phyloP scores from a whole-genome alignment of 2,329 filamentous ascomycete species.

The Ophiostoma sp. region DNA sequence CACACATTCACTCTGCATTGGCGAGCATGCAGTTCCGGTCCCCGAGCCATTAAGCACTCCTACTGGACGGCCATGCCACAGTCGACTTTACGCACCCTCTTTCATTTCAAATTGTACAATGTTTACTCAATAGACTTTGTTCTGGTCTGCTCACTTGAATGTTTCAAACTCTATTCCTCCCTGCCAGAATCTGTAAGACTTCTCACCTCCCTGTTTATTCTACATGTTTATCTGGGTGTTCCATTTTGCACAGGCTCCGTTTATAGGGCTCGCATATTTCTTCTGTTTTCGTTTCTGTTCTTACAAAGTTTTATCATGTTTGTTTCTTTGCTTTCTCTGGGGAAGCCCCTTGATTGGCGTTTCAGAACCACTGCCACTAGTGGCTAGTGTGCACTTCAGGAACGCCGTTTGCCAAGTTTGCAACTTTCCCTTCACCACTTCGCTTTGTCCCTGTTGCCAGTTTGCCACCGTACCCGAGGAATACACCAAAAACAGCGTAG shows the following conservation, averaged over 20 bases:
- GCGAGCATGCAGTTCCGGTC: background rate
- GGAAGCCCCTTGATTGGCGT: background rate
- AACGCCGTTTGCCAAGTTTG: slow-evolving; percentile 10
- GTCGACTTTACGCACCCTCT: background rate
- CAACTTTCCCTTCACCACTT: background rate
- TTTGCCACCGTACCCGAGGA: slow-evolving; percentile 12
- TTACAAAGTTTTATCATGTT: background rate
- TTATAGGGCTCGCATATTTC: background rate
- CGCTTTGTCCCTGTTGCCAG: background rate
- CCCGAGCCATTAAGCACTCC: background rate
- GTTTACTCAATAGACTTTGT: background rate
- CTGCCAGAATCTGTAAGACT: background rate
- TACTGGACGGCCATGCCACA: background rate
- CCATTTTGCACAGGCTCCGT: background rate
- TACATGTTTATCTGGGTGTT: background rate
- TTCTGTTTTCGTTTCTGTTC: background rate
- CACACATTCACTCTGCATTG: slow-evolving; percentile 2
- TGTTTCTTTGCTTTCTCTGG: background rate
- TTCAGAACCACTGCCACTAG: background rate
- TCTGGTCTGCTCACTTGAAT: background rate
- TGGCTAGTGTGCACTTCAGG: slow-evolving; percentile 12
- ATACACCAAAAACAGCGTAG: background rate
- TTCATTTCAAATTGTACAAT: background rate
- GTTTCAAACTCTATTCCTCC: background rate
- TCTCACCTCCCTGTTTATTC: background rate